These are phyloP conservation scores for Raffaelea ambrosiae DNA, from an alignment of 2,329 filamentous ascomycete species.

Conservation along the genomic window DNA sequence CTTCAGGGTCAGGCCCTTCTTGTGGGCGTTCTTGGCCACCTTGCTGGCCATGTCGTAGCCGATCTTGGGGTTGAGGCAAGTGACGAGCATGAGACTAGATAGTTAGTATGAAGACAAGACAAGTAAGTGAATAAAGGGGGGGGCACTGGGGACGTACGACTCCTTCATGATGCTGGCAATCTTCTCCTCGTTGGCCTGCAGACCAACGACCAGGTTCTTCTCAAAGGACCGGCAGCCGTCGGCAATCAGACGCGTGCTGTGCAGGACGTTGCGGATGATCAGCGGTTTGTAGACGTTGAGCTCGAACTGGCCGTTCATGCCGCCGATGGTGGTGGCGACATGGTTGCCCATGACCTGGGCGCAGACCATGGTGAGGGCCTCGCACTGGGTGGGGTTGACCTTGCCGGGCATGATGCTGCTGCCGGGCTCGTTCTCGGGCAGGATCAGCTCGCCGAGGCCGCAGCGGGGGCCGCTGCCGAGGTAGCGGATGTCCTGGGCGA, in stretches of 20 bases:
- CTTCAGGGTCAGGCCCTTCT: conserved; percentile 93
- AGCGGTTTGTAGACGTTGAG: conserved; percentile 98
- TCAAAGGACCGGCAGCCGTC: conserved; percentile 95
- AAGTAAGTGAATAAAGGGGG: not conserved
- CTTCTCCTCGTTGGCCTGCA: conserved; percentile 89
- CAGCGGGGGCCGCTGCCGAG: conserved; percentile 93
- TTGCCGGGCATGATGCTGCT: conserved; percentile 99
- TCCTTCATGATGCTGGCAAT: conserved; percentile 88
- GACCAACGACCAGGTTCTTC: conserved; percentile 79
- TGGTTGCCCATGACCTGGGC: conserved; percentile 98
- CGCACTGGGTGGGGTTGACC: conserved; percentile 98
- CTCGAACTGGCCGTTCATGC: conserved; percentile 97
- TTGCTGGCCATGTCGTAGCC: conserved; percentile 96
- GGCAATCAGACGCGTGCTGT: conserved; percentile 78
- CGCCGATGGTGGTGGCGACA: conserved; percentile 83
- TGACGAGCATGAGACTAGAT: conserved; percentile 90
- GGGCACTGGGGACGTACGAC: conserved; percentile 51
- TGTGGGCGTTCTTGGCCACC: conserved; percentile 97
- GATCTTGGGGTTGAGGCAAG: conserved; percentile 94
- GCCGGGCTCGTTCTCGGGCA: conserved; percentile 97
- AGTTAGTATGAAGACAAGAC: not conserved
- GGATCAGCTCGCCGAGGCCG: conserved; percentile 83
- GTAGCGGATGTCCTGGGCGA: conserved; percentile 96
- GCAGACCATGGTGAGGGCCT: conserved; percentile 96
- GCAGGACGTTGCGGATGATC: conserved; percentile 88